phyloP scores from a whole-genome alignment of 148 eudicot genomes.

The Rhododendron simsii region DNA sequence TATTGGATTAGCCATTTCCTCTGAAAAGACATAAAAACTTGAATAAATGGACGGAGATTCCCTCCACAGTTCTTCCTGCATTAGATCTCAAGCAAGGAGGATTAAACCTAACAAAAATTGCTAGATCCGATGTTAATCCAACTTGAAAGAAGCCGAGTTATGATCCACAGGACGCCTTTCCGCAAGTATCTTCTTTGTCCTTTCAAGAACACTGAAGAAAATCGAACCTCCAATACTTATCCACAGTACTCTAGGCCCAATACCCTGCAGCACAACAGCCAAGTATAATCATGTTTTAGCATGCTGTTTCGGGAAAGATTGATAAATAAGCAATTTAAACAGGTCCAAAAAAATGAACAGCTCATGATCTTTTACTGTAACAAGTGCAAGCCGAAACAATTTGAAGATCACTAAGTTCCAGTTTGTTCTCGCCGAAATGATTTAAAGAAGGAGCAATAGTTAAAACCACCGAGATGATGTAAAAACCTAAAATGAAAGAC shows the following conservation, averaged over 20 bases:
- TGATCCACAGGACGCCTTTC: constrained; percentile 22
- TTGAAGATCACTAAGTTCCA: not conserved
- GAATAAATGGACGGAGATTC: not conserved
- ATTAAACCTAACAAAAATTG: not conserved
- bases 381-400: not conserved
- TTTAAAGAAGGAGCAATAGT: too few relatives aligned
- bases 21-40: not conserved
- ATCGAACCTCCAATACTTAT: constrained; percentile 85
- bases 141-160: constrained; percentile 18
- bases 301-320: not conserved
- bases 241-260: constrained; percentile 83
- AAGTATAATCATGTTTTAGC: not conserved
- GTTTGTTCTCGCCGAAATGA: not conserved
- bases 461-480: not conserved
- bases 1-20: not conserved
- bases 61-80: not conserved
- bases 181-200: constrained; percentile 57
- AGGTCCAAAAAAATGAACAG: not conserved
- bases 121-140: constrained; percentile 17
- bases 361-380: not conserved
- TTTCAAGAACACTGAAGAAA: constrained; percentile 83
- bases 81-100: not conserved
- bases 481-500: not conserved
- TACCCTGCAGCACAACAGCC: constrained; percentile 50
- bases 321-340: not conserved